These are phyloP conservation scores for Protomyces inundatus DNA, from an alignment of 1,139 yeast genomes.

Conservation along the genomic window DNA sequence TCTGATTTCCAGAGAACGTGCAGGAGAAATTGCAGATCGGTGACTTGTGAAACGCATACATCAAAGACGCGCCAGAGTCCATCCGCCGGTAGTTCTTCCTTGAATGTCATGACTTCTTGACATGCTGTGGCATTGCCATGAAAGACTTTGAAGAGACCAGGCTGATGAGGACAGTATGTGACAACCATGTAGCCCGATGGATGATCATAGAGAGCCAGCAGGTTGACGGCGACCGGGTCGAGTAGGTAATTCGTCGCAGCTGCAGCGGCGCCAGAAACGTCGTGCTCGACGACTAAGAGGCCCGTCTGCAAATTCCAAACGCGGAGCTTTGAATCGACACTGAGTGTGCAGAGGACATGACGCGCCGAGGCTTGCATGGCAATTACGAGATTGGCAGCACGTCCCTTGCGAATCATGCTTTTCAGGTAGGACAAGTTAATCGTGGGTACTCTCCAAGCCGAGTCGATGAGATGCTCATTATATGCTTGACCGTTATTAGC, in stretches of 20 bases:
- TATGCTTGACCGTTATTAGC: conserved; percentile 22
- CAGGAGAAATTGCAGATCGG: background rate
- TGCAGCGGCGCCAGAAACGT: conserved; percentile 6
- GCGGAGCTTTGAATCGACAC: conserved; percentile 26
- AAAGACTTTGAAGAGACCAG: conserved; percentile 16
- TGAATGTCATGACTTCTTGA: conserved; percentile 2
- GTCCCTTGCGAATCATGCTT: conserved; percentile 26
- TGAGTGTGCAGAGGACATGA: conserved; percentile 20
- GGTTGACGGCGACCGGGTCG: conserved; percentile 5
- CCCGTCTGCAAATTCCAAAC: conserved; percentile 24
- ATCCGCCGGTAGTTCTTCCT: conserved; percentile 7
- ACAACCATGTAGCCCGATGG: conserved; percentile 3
- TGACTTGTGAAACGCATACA: background rate
- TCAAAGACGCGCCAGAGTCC: conserved; percentile 23
- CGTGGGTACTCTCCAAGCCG: background rate
- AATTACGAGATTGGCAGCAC: conserved; percentile 25
- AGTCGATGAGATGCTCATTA: conserved; percentile 26
- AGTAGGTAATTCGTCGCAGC: background rate
- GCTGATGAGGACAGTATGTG: conserved; percentile 24
- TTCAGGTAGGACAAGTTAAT: conserved; percentile 5
- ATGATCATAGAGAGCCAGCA: conserved; percentile 3
- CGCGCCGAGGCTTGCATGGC: conserved; percentile 15
- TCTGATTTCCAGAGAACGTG: conserved; percentile 21
- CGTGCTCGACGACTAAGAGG: conserved; percentile 12
- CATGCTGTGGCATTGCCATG: conserved; percentile 2